Percentiles rank a stretch among this genome's conserved stretches.
Evolutionary conservation across 495 filamentous ascomycete genomes (phyloP).

Genomic region (Aspergillus ellipticus): DNA sequence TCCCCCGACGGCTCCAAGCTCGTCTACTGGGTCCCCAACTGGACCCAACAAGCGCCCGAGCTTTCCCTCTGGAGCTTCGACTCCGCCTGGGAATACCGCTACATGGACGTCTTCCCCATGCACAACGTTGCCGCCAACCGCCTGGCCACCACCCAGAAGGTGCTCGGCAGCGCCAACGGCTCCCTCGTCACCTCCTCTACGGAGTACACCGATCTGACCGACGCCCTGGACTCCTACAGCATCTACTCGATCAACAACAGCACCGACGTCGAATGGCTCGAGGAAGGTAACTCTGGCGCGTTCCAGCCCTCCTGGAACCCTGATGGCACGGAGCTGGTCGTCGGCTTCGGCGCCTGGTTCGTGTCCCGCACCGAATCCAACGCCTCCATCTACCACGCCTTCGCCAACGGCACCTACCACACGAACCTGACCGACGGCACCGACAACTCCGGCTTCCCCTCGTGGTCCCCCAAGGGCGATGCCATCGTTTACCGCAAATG

Average conservation of each 20-base stretch:
- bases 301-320: slow-evolving; percentile 24
- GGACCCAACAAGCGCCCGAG: not conserved
- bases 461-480: slow-evolving; percentile 26
- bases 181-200: slow-evolving; percentile 16
- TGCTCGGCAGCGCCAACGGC: slow-evolving; percentile 23
- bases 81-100: slow-evolving; percentile 31
- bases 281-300: not conserved
- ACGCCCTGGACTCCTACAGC: slow-evolving; percentile 15
- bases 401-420: slow-evolving; percentile 21
- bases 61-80: slow-evolving; percentile 29
- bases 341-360: slow-evolving; percentile 33
- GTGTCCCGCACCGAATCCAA: slow-evolving; percentile 16
- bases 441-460: slow-evolving; percentile 25
- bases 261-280: slow-evolving; percentile 8
- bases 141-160: slow-evolving; percentile 26
- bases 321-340: slow-evolving; percentile 28
- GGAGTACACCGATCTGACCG: slow-evolving; percentile 11
- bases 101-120: slow-evolving; percentile 32
- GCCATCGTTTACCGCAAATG: slow-evolving; percentile 28
- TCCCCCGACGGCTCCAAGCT: not conserved
- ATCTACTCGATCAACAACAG: not conserved
- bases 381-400: slow-evolving; percentile 23
- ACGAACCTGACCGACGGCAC: slow-evolving; percentile 21
- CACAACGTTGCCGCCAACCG: slow-evolving; percentile 17
- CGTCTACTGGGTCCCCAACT: not conserved